Base-by-base conservation (phyloP, 352 stramenopile genomes). In the Globisporangium cylindrosporum region DNA sequence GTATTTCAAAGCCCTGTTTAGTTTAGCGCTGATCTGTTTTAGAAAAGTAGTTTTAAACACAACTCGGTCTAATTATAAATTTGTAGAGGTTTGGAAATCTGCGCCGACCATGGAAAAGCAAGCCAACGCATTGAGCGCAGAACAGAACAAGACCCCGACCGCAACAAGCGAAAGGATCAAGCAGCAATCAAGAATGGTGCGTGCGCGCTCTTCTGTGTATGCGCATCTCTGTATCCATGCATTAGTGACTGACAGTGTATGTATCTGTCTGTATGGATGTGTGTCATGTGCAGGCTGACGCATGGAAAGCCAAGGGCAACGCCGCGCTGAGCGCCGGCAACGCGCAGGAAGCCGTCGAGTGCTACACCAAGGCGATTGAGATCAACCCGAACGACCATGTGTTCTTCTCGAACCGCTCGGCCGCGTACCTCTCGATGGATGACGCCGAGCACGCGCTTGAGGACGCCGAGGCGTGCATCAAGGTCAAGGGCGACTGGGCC, bases 401-500 rank as follows among this genome's bases (percentile, higher is more conserved):
- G 14, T 99, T 98, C 77, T 99, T 96, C 80, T 98, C 91, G 60
- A 99, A 99, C 84, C 92, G 98, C 43, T 99, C 94, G 64, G 98
- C 98, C n/a, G 98, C 98, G 36, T 99, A 99, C 72, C 77, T 99
- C 59, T 97, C 91, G 71, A 83, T 97, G 51, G 82, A 93, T 22
- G 88, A 99, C 74, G 89, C 89, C 7, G 65, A 90, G 34, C 94
- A 97, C 66, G 98, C 98, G 15, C 81, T 99, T 22, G 89, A 98
- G 70, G 98, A 99, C 79, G 98, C 97, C 9, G 92, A 99, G 57
- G 66, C 85, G 32, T 99, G 97, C 79, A 98, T 99, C 63, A 70
- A 81, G 36, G 73, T 98, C 62, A 99, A 99, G 72, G 75, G 76
- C 0, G 82, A 93, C 66, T 99, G 98, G 95, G 73, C 92, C 59